Evolutionary conservation across 2,329 filamentous ascomycete genomes (phyloP), one percentile per base, ranked within the genome.

Genomic region (Neurospora crassa): DNA sequence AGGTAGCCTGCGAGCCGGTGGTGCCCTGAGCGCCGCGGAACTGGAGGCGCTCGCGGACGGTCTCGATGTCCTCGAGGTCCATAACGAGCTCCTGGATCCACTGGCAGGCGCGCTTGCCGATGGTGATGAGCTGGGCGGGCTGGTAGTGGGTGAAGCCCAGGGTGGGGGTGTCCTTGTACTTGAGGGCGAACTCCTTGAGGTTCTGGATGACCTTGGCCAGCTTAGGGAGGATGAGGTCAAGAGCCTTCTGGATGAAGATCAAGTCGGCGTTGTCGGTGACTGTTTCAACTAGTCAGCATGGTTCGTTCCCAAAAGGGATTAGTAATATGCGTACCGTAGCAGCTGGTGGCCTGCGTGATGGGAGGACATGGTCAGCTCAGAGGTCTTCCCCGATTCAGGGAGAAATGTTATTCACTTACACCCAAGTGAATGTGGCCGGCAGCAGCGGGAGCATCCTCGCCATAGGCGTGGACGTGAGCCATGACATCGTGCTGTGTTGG

Each of bases 371-470:
- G 3, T 37, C 29, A 41, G n/a, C 40, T 37, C 67, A 3, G 7
- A 24, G 3, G 2, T 43, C 59, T 68, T 70, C 40, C 16, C 37
- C 5, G 43, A 34, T 34, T 8, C 10, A n/a, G 8, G 67, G 12
- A 34, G 18, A 3, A 7, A 40, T 34, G 0, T 10, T 24, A 1
- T 16, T 53, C 18, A 69, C 87, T 91, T 73, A 89, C 90, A 76
- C 90, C 91, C 80, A 87, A 89, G 80, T 97, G 94, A 72, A 97
- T 95, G 75, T 96, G 91, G 43, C 92, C 92, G n/a, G 91, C 92
- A 16, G 93, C 92, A 68, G 88, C 90, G 1, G 92, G 92, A 3
- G 92, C 92, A 37, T 75, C 73, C 75, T 86, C 82, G 4, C 92
- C 93, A 79, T 90, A 95, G 34, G 91, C 90, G 76, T 93, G 89